A percentile compares a stretch with the other conserved stretches of the same genome.
Evolutionary conservation across 768 basidiomycete species (phyloP).

Genomic region (Xanthoconium stramineum): DNA sequence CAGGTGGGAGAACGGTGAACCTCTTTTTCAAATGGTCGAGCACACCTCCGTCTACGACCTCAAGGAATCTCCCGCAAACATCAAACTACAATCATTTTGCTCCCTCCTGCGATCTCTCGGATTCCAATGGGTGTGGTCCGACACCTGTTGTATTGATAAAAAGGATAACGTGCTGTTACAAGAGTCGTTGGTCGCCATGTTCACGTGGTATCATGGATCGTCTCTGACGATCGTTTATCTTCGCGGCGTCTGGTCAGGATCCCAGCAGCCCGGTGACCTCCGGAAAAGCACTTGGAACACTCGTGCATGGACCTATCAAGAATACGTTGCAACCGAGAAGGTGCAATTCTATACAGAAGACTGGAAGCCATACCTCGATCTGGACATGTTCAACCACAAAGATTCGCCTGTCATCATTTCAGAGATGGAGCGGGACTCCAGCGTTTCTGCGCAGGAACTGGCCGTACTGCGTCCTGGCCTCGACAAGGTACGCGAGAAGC

Average conservation of each 20-base stretch:
- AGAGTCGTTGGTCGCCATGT: neutral
- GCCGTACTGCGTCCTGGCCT: neutral
- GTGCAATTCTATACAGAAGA: neutral
- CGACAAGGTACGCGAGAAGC: neutral
- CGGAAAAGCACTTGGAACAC: neutral
- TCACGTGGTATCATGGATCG: no score
- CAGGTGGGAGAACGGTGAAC: neutral
- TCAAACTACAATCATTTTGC: neutral
- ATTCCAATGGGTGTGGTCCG: neutral
- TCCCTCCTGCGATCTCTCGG: neutral
- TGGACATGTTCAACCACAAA: neutral
- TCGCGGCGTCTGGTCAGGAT: neutral
- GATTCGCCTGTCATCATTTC: neutral
- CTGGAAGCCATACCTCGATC: neutral
- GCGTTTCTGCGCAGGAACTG: neutral
- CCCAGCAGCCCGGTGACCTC: neutral
- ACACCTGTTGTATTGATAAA: neutral
- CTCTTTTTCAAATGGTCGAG: neutral
- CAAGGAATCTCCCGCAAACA: neutral
- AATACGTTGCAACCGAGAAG: neutral
- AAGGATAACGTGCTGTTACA: neutral
- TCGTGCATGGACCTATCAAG: neutral
- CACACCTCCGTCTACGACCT: neutral
- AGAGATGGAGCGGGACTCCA: neutral
- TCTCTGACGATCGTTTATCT: no score